Conservation (phyloP, 345 rosid species). For the Erodium maritimum region DNA sequence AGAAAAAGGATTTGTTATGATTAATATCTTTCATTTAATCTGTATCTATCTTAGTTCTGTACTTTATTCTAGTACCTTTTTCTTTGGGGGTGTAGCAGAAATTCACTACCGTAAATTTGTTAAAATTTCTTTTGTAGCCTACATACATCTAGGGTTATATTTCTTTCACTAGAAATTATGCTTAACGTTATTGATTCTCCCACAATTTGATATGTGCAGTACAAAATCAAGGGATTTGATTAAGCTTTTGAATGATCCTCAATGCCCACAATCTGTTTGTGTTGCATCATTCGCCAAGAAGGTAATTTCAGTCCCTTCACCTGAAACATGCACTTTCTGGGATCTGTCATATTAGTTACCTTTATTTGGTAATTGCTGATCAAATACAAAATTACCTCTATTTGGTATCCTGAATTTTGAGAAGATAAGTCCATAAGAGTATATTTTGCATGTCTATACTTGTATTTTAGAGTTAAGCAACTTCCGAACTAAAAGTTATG, state of each 20-base stretch:
- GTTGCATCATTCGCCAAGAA: conserved; percentile 61
- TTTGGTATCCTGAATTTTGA: conserved; percentile 10
- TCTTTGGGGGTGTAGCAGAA: no score
- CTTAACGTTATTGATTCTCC: not conserved
- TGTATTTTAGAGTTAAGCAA: not conserved
- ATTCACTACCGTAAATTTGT: no score
- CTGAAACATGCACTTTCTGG: conserved; percentile 3
- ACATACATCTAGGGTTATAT: no score
- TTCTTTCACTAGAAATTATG: no score
- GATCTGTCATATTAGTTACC: conserved; percentile 1
- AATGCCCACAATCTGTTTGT: conserved; percentile 66
- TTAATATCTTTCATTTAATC: no score
- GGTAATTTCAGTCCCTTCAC: conserved; percentile 35
- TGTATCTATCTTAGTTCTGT: no score
- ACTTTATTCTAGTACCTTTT: no score
- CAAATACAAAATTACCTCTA: no score
- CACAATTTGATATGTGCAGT: conserved; percentile 31
- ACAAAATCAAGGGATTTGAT: conserved; percentile 54
- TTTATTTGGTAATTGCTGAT: not conserved
- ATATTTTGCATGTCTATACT: not conserved
- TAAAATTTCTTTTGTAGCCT: no score
- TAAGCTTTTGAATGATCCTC: conserved; percentile 53
- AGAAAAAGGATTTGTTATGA: no score
- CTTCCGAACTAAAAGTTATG: no score
- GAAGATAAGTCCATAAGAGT: not conserved